phyloP scores from a whole-genome alignment of 1,284 basidiomycete genomes.

The Ceratobasidium sp. region DNA sequence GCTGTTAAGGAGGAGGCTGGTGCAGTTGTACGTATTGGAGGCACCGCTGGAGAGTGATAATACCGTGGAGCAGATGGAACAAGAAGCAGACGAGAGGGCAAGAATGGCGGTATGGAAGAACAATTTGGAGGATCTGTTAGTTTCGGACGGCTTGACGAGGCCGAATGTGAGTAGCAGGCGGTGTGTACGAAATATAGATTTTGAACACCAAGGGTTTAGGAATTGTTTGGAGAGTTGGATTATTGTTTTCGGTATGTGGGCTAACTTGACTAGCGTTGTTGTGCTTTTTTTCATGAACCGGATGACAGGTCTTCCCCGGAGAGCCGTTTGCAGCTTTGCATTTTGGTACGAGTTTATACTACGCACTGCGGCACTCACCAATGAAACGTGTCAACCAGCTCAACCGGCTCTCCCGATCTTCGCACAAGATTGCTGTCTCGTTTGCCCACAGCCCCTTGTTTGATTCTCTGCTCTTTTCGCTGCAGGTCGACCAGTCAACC shows the following conservation, averaged over 20 bases:
- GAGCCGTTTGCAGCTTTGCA: constrained; percentile 45
- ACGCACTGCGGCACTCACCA: neutral
- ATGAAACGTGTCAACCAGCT: constrained; percentile 33
- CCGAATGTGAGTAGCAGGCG: constrained; percentile 64
- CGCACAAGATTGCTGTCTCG: constrained; percentile 50
- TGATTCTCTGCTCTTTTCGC: constrained; percentile 67
- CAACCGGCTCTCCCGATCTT: constrained; percentile 44
- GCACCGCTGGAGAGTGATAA: constrained; percentile 77
- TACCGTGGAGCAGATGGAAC: constrained; percentile 73
- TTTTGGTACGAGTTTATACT: constrained; percentile 19
- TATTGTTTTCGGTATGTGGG: constrained; percentile 61
- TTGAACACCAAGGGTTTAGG: constrained; percentile 47
- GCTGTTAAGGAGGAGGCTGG: constrained; percentile 71
- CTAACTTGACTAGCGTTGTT: neutral
- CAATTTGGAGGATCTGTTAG: constrained; percentile 77
- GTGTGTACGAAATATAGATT: neutral
- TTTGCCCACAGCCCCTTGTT: constrained; percentile 72
- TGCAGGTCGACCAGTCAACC: constrained; percentile 76
- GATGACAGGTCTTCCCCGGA: constrained; percentile 30
- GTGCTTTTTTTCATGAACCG: neutral
- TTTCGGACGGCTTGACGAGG: constrained; percentile 68
- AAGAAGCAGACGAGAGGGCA: constrained; percentile 69
- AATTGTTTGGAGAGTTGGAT: constrained; percentile 68
- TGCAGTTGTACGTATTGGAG: constrained; percentile 79
- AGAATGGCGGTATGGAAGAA: constrained; percentile 73